A percentile compares a stretch with the other conserved stretches of the same genome.
Conservation (phyloP, 2,329 filamentous ascomycete species). For the Plectosphaerella sp. region DNA sequence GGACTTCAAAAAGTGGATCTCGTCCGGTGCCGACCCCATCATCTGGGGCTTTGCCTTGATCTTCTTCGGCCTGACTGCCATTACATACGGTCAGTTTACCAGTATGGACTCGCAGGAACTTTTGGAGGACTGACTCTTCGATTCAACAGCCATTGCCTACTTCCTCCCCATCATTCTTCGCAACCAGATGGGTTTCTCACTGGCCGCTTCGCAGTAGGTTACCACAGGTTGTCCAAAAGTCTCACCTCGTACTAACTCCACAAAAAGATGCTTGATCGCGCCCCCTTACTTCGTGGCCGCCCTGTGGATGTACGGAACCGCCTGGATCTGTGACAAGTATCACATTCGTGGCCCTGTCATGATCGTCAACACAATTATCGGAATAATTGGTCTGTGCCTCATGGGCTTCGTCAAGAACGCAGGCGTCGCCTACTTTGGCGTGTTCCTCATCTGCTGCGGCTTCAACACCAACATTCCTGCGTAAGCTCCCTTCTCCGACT, state of each 20-base stretch:
- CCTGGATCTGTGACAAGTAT: constrained; percentile 62
- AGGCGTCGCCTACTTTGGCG: constrained; percentile 60
- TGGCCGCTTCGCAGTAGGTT: background rate
- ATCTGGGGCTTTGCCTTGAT: constrained; percentile 1
- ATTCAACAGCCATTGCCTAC: constrained; percentile 34
- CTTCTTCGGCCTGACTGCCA: background rate
- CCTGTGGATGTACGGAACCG: constrained; percentile 56
- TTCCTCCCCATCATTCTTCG: constrained; percentile 55
- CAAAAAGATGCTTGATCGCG: constrained; percentile 41
- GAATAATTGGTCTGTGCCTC: constrained; percentile 62
- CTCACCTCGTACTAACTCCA: too few species aligned
- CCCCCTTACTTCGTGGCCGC: constrained; percentile 58
- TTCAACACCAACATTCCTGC: constrained; percentile 6
- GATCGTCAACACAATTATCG: constrained; percentile 54
- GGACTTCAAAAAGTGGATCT: constrained; percentile 52
- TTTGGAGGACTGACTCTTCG: too few species aligned
- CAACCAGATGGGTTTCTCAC: constrained; percentile 20
- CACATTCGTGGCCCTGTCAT: constrained; percentile 62
- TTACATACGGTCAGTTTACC: too few species aligned
- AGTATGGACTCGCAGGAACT: too few species aligned
- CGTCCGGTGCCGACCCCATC: background rate
- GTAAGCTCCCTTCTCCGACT: too few species aligned
- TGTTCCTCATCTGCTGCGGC: constrained; percentile 44
- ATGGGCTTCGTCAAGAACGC: constrained; percentile 50
- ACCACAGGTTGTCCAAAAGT: too few species aligned